Percentiles rank a stretch among this genome's conserved stretches.
Conservation (phyloP, 2,329 filamentous ascomycete genomes). For the Pezicula radicicola region DNA sequence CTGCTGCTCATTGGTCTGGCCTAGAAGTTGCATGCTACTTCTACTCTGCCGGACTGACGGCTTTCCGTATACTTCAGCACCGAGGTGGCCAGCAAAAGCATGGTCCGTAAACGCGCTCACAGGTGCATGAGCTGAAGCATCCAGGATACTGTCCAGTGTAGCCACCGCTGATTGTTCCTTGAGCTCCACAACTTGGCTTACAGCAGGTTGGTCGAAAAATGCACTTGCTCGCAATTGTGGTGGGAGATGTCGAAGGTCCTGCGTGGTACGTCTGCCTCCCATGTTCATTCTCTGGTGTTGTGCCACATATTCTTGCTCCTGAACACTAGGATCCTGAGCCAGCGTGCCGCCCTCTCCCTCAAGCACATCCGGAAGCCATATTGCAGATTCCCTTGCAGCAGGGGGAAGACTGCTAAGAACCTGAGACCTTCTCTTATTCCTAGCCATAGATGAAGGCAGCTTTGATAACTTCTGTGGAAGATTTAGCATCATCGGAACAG, state of each 20-base stretch:
- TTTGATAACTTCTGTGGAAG: conserved; percentile 84
- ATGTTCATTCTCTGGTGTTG: conserved; percentile 29
- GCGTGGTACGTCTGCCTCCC: conserved; percentile 26
- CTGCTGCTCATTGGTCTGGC: conserved; percentile 13
- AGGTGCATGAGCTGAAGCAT: conserved; percentile 83
- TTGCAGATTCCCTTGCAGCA: conserved; percentile 35
- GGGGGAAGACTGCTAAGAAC: conserved; percentile 62
- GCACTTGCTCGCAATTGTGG: conserved; percentile 86
- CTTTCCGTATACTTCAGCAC: conserved; percentile 70
- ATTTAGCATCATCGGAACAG: conserved; percentile 90
- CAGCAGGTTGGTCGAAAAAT: conserved; percentile 75
- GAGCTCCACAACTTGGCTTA: conserved; percentile 49
- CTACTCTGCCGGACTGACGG: conserved; percentile 52
- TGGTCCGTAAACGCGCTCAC: conserved; percentile 92
- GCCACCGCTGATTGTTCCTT: conserved; percentile 81
- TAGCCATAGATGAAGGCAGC: conserved; percentile 58
- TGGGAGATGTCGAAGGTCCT: conserved; percentile 57
- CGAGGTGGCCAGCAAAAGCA: conserved; percentile 72
- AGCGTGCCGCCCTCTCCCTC: conserved; percentile 20
- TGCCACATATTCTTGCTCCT: conserved; percentile 26
- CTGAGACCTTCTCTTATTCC: conserved; percentile 71
- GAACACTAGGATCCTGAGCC: conserved; percentile 17
- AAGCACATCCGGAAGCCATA: conserved; percentile 30
- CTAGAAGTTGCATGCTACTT: conserved; percentile 33
- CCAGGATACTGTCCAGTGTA: conserved; percentile 87